Percentiles rank a stretch among this genome's conserved stretches.
Evolutionary conservation across 306 rosid genomes (phyloP).

Genomic region (Oxytropis ochrocephala): DNA sequence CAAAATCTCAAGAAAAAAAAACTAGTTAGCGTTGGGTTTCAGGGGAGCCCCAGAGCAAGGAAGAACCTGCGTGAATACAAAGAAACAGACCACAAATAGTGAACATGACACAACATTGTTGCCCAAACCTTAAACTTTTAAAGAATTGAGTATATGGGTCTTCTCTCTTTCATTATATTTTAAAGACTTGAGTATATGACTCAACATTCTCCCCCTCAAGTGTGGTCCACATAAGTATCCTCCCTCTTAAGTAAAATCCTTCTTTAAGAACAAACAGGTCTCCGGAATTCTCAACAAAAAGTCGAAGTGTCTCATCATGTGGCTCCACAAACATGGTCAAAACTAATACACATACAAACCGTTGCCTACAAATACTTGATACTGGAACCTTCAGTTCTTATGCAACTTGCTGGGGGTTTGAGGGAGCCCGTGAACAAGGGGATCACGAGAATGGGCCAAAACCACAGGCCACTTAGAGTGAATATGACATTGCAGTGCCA

Average conservation of each 20-base stretch:
- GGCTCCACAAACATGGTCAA: background rate
- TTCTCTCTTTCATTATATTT: background rate
- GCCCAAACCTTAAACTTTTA: background rate
- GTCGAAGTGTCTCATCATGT: background rate
- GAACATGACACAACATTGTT: background rate
- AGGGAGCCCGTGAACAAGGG: background rate
- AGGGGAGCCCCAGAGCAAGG: background rate
- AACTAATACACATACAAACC: background rate
- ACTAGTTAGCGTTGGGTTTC: background rate
- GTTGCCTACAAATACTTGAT: background rate
- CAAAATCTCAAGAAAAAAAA: conserved; percentile 9
- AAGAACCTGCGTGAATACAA: background rate
- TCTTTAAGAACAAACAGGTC: background rate
- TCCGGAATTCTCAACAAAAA: background rate
- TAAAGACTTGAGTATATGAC: background rate
- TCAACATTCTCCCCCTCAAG: background rate
- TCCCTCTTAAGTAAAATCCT: background rate
- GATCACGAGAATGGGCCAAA: background rate
- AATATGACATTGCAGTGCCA: background rate
- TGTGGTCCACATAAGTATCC: background rate
- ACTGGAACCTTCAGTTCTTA: background rate
- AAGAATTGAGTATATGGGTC: background rate
- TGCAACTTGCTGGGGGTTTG: background rate
- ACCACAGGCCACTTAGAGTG: background rate
- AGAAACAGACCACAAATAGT: background rate